Evolutionary conservation across 2,329 filamentous ascomycete genomes (phyloP).

Genomic region (Malbranchea cinnamomea): DNA sequence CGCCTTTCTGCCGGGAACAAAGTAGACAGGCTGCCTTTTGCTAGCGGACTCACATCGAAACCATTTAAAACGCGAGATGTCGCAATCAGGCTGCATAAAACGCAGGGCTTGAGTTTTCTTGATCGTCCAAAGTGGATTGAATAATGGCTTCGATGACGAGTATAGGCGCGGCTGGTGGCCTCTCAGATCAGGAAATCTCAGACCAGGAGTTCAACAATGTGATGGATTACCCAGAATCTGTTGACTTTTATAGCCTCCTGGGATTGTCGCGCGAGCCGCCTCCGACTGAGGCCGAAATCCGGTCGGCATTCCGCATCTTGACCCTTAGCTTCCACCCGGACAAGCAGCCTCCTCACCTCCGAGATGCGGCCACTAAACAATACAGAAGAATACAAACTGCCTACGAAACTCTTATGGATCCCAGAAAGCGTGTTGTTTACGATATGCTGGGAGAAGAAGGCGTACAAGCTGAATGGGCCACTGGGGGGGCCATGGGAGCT

Average conservation of each 20-base stretch:
- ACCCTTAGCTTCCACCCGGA: constrained; percentile 32
- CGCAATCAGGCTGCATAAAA: too few relatives aligned
- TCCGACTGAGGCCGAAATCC: constrained; percentile 26
- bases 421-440: constrained; percentile 28
- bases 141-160: too few relatives aligned
- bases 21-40: too few relatives aligned
- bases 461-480: constrained; percentile 24
- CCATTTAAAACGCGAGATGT: too few relatives aligned
- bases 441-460: constrained; percentile 28
- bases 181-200: constrained; percentile 1
- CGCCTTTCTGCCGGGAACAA: too few relatives aligned
- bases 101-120: too few relatives aligned
- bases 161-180: too few relatives aligned
- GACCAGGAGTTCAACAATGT: constrained; percentile 8
- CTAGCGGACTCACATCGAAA: too few relatives aligned
- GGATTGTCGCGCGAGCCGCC: constrained; percentile 24
- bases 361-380: constrained; percentile 22
- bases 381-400: constrained; percentile 26
- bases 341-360: constrained; percentile 27
- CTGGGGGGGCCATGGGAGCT: constrained; percentile 18
- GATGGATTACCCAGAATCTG: constrained; percentile 7
- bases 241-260: constrained; percentile 29
- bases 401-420: constrained; percentile 28
- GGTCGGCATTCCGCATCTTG: constrained; percentile 29
- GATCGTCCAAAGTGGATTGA: too few relatives aligned